Conservation (phyloP, 176 grass and related monocot genomes). For the Oryza coarctata region DNA sequence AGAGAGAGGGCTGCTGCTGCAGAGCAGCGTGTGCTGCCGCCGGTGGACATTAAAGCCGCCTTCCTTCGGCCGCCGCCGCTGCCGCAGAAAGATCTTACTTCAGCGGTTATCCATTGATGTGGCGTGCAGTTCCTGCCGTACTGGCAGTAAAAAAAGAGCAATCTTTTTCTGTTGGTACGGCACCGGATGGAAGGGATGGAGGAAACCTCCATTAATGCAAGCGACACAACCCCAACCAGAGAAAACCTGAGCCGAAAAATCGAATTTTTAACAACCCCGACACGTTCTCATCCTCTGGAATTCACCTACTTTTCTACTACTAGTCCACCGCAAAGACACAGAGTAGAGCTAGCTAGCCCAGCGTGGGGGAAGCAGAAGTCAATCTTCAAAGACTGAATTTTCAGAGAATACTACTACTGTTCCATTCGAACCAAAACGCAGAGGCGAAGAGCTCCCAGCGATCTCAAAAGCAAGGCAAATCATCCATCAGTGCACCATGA, state of each 20-base stretch:
- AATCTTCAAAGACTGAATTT: neutral
- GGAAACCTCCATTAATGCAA: neutral
- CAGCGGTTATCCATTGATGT: neutral
- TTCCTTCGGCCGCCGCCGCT: neutral
- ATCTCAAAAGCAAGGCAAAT: neutral
- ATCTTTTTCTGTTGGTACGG: slow-evolving; percentile 19
- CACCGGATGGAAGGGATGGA: neutral
- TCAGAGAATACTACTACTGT: too few species aligned
- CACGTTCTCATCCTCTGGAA: too few species aligned
- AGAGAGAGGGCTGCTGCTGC: neutral
- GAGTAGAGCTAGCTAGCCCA: neutral
- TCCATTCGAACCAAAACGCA: too few species aligned
- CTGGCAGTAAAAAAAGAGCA: neutral
- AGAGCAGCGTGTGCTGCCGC: neutral
- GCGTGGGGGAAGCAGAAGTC: neutral
- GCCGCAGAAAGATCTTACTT: neutral
- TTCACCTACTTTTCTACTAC: too few species aligned
- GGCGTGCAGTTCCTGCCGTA: neutral
- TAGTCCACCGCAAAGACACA: too few species aligned
- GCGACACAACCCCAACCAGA: too few species aligned
- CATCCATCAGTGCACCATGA: neutral
- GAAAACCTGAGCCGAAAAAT: neutral
- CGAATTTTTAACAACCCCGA: neutral
- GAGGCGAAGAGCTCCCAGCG: too few species aligned
- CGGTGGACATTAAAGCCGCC: slow-evolving; percentile 15